These are phyloP conservation scores for Nemania sp. DNA, from an alignment of 2,329 filamentous ascomycete species.

Conservation along the genomic window DNA sequence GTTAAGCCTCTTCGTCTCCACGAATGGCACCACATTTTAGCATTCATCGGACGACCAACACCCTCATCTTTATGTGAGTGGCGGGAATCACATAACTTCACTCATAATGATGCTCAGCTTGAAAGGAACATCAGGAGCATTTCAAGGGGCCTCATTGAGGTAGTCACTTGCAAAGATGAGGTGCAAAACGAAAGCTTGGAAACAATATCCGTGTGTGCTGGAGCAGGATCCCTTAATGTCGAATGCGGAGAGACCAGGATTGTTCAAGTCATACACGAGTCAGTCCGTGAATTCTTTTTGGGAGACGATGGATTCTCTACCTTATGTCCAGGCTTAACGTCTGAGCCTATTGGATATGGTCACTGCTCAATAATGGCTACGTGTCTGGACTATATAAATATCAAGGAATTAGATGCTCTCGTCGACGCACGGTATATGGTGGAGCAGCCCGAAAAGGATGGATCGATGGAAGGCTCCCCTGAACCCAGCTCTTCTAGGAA, in stretches of 20 bases:
- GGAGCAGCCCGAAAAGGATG: background rate
- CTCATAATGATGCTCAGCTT: background rate
- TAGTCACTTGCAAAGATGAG: background rate
- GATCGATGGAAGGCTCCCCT: background rate
- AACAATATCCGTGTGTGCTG: background rate
- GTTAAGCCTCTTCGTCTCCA: background rate
- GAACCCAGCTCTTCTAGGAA: too few species aligned
- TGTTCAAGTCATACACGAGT: slow-evolving; percentile 1
- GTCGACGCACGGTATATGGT: background rate
- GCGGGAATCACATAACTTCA: background rate
- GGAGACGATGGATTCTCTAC: background rate
- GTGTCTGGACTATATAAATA: background rate
- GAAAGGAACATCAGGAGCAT: background rate
- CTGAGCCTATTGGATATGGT: background rate
- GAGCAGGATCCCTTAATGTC: slow-evolving; percentile 1
- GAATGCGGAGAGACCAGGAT: background rate
- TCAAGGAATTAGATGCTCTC: background rate
- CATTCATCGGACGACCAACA: background rate
- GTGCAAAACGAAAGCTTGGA: background rate
- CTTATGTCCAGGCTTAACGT: background rate
- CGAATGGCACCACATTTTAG: slow-evolving; percentile 8
- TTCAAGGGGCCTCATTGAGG: slow-evolving; percentile 2
- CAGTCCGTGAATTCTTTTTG: background rate
- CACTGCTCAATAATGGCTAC: background rate
- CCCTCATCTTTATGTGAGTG: background rate